phyloP scores from a whole-genome alignment of 1,284 basidiomycete species.

The Irpex rosettiformis region DNA sequence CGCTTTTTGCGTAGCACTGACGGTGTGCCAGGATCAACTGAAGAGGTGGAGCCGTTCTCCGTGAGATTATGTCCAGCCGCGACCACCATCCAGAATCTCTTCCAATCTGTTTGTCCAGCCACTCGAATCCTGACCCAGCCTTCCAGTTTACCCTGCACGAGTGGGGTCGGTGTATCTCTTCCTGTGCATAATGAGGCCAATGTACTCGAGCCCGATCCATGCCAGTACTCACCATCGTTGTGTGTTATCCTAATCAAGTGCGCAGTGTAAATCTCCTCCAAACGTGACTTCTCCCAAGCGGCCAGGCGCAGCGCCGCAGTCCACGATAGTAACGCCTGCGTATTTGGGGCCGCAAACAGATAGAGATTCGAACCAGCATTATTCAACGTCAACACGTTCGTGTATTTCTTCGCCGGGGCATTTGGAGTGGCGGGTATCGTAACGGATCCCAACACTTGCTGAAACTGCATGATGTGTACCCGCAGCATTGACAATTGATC shows the following conservation, averaged over 20 bases:
- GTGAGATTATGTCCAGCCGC: conserved; percentile 20
- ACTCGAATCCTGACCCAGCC: conserved; percentile 92
- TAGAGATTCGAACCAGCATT: conserved; percentile 92
- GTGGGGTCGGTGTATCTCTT: conserved; percentile 61
- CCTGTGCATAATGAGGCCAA: conserved; percentile 36
- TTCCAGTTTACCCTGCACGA: conserved; percentile 78
- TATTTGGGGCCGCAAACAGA: conserved; percentile 81
- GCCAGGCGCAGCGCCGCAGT: conserved; percentile 87
- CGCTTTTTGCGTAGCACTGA: conserved; percentile 49
- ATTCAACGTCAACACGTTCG: conserved; percentile 89
- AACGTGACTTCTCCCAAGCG: conserved; percentile 92
- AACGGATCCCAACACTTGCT: conserved; percentile 72
- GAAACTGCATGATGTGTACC: conserved; percentile 42
- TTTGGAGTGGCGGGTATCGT: conserved; percentile 51
- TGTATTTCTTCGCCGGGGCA: conserved; percentile 52
- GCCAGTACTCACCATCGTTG: conserved; percentile 38
- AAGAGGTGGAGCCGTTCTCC: conserved; percentile 33
- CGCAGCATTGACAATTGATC: conserved; percentile 72
- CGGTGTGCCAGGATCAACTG: conserved; percentile 22
- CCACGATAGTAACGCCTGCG: conserved; percentile 80
- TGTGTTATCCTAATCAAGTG: conserved; percentile 82
- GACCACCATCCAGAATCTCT: conserved; percentile 86
- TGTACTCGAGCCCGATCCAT: conserved; percentile 1
- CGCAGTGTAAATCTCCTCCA: conserved; percentile 98
- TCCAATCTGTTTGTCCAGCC: conserved; percentile 96